Evolutionary conservation across 2,329 filamentous ascomycete genomes (phyloP).

Genomic region (Stagonosporopsis chrysanthemi): DNA sequence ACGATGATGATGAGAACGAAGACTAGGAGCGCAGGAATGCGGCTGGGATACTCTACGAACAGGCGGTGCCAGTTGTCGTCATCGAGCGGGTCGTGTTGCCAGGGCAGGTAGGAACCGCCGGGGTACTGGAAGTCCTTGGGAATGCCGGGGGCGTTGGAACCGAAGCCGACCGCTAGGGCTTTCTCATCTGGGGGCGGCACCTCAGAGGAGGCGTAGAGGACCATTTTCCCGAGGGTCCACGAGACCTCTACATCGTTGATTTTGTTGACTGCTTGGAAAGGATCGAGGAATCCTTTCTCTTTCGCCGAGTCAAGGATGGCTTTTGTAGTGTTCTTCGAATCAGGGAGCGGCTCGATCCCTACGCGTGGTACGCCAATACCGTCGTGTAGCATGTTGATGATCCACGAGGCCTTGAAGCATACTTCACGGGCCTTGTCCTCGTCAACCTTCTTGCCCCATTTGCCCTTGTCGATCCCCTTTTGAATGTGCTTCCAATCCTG

Average conservation of each 20-base stretch:
- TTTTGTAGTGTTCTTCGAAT: conserved; percentile 74
- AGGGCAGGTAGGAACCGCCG: conserved; percentile 60
- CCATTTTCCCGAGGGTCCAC: conserved; percentile 97
- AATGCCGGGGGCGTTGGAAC: conserved; percentile 75
- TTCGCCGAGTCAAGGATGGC: conserved; percentile 72
- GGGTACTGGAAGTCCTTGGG: conserved; percentile 86
- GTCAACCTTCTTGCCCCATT: conserved; percentile 79
- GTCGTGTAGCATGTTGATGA: conserved; percentile 95
- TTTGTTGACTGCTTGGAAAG: conserved; percentile 93
- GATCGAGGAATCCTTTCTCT: conserved; percentile 77
- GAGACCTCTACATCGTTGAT: conserved; percentile 91
- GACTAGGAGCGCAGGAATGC: conserved; percentile 77
- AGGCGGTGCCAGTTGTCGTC: conserved; percentile 64
- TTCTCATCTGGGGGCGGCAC: conserved; percentile 70
- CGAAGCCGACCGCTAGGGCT: conserved; percentile 85
- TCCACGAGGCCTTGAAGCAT: conserved; percentile 98
- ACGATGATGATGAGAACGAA: conserved; percentile 77
- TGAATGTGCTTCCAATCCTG: conserved; percentile 82
- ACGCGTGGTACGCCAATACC: conserved; percentile 92
- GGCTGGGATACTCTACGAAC: conserved; percentile 69
- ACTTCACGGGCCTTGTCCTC: conserved; percentile 80
- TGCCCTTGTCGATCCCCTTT: conserved; percentile 67
- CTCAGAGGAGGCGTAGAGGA: conserved; percentile 91
- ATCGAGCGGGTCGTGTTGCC: conserved; percentile 55
- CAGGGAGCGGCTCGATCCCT: conserved; percentile 71